phyloP scores from a whole-genome alignment of 2,329 filamentous ascomycete species.

The Bipolaris victoriae region DNA sequence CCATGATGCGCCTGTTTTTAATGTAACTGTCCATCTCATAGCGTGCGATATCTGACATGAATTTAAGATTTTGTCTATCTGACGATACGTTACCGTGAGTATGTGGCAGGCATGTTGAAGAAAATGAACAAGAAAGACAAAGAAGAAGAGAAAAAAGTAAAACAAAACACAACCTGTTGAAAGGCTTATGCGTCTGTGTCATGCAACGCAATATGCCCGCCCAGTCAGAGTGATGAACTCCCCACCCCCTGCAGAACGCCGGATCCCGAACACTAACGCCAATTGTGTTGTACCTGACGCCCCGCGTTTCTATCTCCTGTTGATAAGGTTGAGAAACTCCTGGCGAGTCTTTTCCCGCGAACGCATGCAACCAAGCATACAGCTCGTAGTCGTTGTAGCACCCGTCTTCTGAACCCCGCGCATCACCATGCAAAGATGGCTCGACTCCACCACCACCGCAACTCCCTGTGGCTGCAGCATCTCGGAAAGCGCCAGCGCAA shows the following conservation, averaged over 20 bases:
- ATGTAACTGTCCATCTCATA: background rate
- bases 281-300: background rate
- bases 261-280: conserved; percentile 18
- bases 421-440: conserved; percentile 98
- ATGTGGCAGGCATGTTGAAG: background rate
- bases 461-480: conserved; percentile 93
- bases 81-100: background rate
- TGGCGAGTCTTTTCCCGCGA: conserved; percentile 91
- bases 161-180: conserved; percentile 3
- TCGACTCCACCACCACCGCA: conserved; percentile 96
- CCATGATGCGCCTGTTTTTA: background rate
- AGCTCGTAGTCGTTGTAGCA: conserved; percentile 90
- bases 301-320: conserved; percentile 29
- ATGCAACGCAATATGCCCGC: conserved; percentile 10
- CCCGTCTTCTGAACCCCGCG: conserved; percentile 93
- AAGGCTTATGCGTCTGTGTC: conserved; percentile 2
- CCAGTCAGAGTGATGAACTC: conserved; percentile 42
- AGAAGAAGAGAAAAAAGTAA: background rate
- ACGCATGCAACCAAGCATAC: conserved; percentile 95
- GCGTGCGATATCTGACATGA: background rate
- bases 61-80: background rate
- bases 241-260: conserved; percentile 11
- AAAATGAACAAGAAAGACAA: background rate
- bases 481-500: conserved; percentile 90
- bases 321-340: conserved; percentile 83